These are phyloP conservation scores for Neurospora sp. DNA, from an alignment of 495 filamentous ascomycete genomes.

Conservation along the genomic window DNA sequence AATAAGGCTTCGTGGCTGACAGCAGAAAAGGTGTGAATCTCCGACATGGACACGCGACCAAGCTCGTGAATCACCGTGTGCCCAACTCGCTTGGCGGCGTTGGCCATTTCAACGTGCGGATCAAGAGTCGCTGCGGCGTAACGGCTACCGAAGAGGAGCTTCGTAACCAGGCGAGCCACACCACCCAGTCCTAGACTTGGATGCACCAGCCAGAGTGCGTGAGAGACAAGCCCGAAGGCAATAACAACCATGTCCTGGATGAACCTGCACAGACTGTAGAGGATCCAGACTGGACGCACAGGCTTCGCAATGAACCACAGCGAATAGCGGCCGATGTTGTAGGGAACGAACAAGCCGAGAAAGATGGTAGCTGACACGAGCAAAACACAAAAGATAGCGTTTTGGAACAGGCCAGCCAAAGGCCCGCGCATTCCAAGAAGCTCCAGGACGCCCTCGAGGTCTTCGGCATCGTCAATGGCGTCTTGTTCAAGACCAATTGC, in stretches of 20 bases:
- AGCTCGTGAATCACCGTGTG: conserved; percentile 28
- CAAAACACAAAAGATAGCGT: conserved; percentile 85
- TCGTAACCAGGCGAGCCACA: conserved; percentile 4
- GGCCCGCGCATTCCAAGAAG: conserved; percentile 95
- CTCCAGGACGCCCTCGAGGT: conserved; percentile 96
- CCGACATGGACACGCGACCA: conserved; percentile 25
- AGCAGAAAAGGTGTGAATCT: conserved; percentile 39
- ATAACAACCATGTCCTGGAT: conserved; percentile 38
- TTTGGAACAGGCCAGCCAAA: conserved; percentile 79
- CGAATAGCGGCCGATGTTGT: conserved; percentile 76
- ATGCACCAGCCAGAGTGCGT: conserved; percentile 1
- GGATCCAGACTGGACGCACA: conserved; percentile 56
- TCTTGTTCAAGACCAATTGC: conserved; percentile 36
- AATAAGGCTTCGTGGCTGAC: conserved; percentile 37
- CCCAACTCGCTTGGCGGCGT: conserved; percentile 28
- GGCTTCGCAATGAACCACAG: conserved; percentile 75
- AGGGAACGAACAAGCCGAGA: conserved; percentile 79
- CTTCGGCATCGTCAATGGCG: conserved; percentile 74
- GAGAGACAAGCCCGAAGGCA: conserved; percentile 18
- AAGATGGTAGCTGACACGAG: conserved; percentile 80
- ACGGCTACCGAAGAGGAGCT: conserved; percentile 11
- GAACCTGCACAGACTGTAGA: conserved; percentile 64
- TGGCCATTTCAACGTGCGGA: background rate
- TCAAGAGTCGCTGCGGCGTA: conserved; percentile 7
- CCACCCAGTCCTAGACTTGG: background rate